Evolutionary conservation across 495 filamentous ascomycete genomes (phyloP).

Genomic region (Ramalina intermedia): DNA sequence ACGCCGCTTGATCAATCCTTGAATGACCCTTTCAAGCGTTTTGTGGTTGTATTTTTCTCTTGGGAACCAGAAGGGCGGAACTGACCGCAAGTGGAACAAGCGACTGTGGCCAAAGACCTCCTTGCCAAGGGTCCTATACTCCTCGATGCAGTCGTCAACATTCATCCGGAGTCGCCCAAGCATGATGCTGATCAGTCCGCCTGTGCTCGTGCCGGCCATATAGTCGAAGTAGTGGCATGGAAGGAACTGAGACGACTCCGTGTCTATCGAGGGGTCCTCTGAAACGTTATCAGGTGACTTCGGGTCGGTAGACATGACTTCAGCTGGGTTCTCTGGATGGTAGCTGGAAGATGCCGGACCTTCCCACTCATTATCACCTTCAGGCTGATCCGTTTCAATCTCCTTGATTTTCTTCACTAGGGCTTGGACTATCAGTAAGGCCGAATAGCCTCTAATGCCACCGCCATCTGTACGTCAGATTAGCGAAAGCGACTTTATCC

Average conservation of each 20-base stretch:
- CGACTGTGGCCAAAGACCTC: slow-evolving; percentile 28
- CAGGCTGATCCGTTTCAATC: neutral
- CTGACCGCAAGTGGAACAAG: slow-evolving; percentile 8
- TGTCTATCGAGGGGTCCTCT: neutral
- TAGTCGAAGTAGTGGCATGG: slow-evolving; percentile 20
- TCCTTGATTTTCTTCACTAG: slow-evolving; percentile 14
- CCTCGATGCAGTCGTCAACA: slow-evolving; percentile 33
- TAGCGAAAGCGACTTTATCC: neutral
- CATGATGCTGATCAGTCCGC: slow-evolving; percentile 36
- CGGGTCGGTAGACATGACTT: neutral
- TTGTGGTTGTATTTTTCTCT: slow-evolving; percentile 13
- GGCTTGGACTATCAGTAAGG: slow-evolving; percentile 13
- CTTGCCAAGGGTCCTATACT: slow-evolving; percentile 31
- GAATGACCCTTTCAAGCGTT: slow-evolving; percentile 9
- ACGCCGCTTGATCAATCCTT: slow-evolving; percentile 8
- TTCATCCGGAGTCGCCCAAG: slow-evolving; percentile 38
- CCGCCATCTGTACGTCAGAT: slow-evolving; percentile 13
- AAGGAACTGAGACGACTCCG: slow-evolving; percentile 9
- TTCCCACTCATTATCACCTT: neutral
- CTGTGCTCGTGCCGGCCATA: slow-evolving; percentile 17
- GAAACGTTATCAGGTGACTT: neutral
- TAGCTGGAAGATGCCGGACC: slow-evolving; percentile 12
- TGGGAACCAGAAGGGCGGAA: slow-evolving; percentile 6
- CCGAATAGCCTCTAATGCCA: slow-evolving; percentile 17
- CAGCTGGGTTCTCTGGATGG: slow-evolving; percentile 2